phyloP scores from a whole-genome alignment of 129 eudicot species.

The Scalesia atractyloides region DNA sequence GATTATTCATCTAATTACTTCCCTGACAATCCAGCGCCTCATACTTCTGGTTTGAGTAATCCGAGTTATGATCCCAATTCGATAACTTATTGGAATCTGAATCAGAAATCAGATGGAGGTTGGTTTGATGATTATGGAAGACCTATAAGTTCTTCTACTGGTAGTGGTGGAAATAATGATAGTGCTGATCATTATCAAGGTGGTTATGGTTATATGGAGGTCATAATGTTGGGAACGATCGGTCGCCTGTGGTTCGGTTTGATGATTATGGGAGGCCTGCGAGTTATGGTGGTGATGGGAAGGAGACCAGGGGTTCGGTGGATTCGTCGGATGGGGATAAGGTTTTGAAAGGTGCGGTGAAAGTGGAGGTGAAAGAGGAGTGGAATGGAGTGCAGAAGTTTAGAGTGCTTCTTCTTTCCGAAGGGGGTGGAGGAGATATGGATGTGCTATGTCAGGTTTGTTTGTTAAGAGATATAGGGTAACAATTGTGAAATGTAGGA shows the following conservation, averaged over 20 bases:
- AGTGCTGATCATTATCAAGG: constrained; percentile 25
- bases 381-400: constrained; percentile 67
- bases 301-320: constrained; percentile 15
- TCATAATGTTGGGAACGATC: constrained; percentile 30
- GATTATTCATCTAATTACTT: constrained; percentile 30
- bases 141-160: constrained; percentile 26
- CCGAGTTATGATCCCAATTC: constrained; percentile 38
- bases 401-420: constrained; percentile 67
- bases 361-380: constrained; percentile 54
- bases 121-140: constrained; percentile 47
- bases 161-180: constrained; percentile 1
- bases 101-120: constrained; percentile 34
- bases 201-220: constrained; percentile 59
- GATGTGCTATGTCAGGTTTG: constrained; percentile 93
- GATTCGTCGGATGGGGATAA: constrained; percentile 23
- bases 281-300: constrained; percentile 32
- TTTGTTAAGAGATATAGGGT: constrained; percentile 13
- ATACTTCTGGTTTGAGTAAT: constrained; percentile 21
- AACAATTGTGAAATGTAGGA: not conserved
- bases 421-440: constrained; percentile 64
- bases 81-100: not conserved
- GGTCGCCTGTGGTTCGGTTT: constrained; percentile 36
- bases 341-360: constrained; percentile 51
- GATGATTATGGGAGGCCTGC: constrained; percentile 96
- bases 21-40: constrained; percentile 33